Evolutionary conservation across 306 rosid species (phyloP).

Genomic region (Gillenia trifoliata): DNA sequence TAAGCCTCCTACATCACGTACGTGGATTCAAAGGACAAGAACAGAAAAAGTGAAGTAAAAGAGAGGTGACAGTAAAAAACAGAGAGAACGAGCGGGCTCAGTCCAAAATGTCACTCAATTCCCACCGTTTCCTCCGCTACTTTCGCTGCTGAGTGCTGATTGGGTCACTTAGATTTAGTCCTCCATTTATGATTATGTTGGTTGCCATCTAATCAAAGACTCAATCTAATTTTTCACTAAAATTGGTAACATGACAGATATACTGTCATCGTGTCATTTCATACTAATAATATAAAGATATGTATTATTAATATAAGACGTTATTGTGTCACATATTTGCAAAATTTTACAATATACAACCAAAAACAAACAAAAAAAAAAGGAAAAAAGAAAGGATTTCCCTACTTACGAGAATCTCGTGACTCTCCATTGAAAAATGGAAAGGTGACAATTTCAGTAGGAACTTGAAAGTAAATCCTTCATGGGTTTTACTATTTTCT

Average conservation of each 20-base stretch:
- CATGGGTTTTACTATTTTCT: not conserved
- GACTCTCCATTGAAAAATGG: not conserved
- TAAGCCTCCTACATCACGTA: not conserved
- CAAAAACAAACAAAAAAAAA: not conserved
- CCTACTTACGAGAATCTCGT: not conserved
- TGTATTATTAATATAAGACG: too few relatives aligned
- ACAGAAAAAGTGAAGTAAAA: conserved; percentile 4
- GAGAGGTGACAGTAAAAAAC: not conserved
- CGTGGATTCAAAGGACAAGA: conserved; percentile 1
- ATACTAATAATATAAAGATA: too few relatives aligned
- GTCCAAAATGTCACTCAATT: not conserved
- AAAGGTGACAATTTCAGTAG: not conserved
- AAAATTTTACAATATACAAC: not conserved
- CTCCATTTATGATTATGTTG: not conserved
- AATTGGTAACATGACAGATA: not conserved
- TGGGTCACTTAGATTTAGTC: not conserved
- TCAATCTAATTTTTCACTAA: not conserved
- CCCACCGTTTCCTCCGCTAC: not conserved
- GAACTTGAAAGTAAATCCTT: not conserved
- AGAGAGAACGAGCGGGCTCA: not conserved
- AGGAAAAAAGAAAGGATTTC: not conserved
- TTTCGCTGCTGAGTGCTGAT: not conserved
- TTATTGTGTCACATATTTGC: too few relatives aligned
- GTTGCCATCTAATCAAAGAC: conserved; percentile 4
- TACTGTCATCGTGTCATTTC: too few relatives aligned